phyloP scores from a whole-genome alignment of 1,284 basidiomycete genomes.

The Fomitopsis pinicola region DNA sequence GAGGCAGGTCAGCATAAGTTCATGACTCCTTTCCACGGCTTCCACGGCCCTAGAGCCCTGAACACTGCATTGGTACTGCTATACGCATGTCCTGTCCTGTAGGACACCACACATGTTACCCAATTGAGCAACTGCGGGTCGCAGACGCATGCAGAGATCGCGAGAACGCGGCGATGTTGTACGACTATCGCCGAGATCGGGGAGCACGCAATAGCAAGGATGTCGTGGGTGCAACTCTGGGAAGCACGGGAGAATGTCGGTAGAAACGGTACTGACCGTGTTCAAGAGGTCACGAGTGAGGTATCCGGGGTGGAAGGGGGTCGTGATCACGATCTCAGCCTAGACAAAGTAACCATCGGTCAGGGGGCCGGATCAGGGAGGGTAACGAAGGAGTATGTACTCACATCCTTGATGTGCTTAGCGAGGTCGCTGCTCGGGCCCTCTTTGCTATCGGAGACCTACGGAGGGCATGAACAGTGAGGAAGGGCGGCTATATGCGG shows the following conservation, averaged over 20 bases:
- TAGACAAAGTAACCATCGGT: slow-evolving; percentile 8
- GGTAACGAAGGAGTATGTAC: slow-evolving; percentile 19
- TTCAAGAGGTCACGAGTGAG: slow-evolving; percentile 76
- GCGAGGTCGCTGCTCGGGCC: slow-evolving; percentile 83
- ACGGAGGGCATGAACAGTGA: slow-evolving; percentile 8
- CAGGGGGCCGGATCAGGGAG: neutral
- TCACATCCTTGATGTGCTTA: slow-evolving; percentile 81
- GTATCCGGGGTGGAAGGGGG: slow-evolving; percentile 92
- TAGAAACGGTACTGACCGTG: slow-evolving; percentile 16
- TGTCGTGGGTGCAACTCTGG: neutral
- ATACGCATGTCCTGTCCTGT: too few relatives aligned
- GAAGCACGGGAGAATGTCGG: neutral
- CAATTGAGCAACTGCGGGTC: neutral
- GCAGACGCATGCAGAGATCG: neutral
- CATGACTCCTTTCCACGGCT: neutral
- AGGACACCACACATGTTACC: too few relatives aligned
- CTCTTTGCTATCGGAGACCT: slow-evolving; percentile 88
- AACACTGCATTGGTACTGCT: too few relatives aligned
- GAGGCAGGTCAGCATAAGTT: neutral
- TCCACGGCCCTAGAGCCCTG: neutral
- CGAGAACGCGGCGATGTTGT: neutral
- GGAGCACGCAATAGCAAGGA: neutral
- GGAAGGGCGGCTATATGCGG: slow-evolving; percentile 1
- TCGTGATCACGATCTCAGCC: slow-evolving; percentile 82
- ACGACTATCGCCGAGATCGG: neutral